phyloP scores from a whole-genome alignment of 2,329 filamentous ascomycete genomes.

The Colletotrichum noveboracense region DNA sequence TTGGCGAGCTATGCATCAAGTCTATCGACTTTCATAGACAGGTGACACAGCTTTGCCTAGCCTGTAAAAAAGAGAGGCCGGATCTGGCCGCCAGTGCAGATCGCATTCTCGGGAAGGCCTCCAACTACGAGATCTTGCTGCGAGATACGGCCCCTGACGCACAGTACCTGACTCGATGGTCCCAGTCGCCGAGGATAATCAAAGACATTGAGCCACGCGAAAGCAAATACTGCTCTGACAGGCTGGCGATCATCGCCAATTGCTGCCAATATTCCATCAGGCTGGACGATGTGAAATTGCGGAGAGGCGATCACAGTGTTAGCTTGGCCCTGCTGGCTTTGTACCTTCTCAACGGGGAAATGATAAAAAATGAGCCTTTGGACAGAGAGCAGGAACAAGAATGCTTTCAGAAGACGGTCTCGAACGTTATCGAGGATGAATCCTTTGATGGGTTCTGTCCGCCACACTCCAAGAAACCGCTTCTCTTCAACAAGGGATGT shows the following conservation, averaged over 20 bases:
- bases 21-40: not conserved
- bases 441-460: not conserved
- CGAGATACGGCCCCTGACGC: not conserved
- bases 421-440: not conserved
- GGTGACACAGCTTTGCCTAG: not conserved
- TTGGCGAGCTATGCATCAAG: not conserved
- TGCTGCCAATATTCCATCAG: not conserved
- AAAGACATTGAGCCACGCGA: not conserved
- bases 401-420: not conserved
- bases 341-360: not conserved
- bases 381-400: not conserved
- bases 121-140: not conserved
- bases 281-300: not conserved
- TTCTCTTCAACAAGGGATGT: not conserved
- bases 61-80: not conserved
- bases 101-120: not conserved
- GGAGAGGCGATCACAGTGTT: not conserved
- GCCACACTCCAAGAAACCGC: not conserved
- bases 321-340: not conserved
- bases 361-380: not conserved
- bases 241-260: not conserved
- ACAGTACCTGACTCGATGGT: not conserved
- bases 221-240: not conserved
- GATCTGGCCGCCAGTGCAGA: not conserved
- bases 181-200: not conserved